phyloP scores from a whole-genome alignment of 2,329 filamentous ascomycete genomes.

The Dactylonectria macrodidyma region DNA sequence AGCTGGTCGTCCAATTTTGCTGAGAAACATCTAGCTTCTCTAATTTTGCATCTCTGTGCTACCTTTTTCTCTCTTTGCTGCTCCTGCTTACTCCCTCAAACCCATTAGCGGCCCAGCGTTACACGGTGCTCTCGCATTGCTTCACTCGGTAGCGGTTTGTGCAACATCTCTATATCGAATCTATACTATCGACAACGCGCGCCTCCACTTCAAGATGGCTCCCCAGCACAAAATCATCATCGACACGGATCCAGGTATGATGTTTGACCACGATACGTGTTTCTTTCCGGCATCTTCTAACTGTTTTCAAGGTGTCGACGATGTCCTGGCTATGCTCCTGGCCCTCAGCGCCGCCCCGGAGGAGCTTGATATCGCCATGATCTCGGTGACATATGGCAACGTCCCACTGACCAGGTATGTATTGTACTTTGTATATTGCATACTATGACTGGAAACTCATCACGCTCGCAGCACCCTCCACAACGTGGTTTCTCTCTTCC shows the following conservation, averaged over 20 bases:
- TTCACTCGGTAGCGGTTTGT: not conserved
- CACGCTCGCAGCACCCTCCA: slow-evolving; percentile 76
- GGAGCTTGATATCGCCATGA: slow-evolving; percentile 87
- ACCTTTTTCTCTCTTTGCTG: not conserved
- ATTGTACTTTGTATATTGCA: not conserved
- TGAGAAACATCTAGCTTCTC: slow-evolving; percentile 7
- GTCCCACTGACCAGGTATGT: slow-evolving; percentile 84
- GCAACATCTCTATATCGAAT: not conserved
- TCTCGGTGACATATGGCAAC: slow-evolving; percentile 95
- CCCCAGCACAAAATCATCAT: slow-evolving; percentile 88
- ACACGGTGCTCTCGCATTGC: not conserved
- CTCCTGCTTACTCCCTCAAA: not conserved
- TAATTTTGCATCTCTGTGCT: not conserved
- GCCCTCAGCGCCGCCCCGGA: slow-evolving; percentile 86
- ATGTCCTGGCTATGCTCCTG: slow-evolving; percentile 89
- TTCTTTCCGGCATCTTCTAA: slow-evolving; percentile 11
- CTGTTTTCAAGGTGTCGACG: slow-evolving; percentile 78
- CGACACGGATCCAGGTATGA: slow-evolving; percentile 89
- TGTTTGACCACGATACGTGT: not conserved
- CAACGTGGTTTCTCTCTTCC: slow-evolving; percentile 92
- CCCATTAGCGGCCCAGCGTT: not conserved
- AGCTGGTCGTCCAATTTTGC: not conserved
- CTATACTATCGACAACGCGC: not conserved
- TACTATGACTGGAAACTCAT: slow-evolving; percentile 11
- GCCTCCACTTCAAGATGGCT: slow-evolving; percentile 63